A percentile compares a stretch with the other conserved stretches of the same genome.
Conservation (phyloP, 2,329 filamentous ascomycete species). For the Pseudogymnoascus sp. region DNA sequence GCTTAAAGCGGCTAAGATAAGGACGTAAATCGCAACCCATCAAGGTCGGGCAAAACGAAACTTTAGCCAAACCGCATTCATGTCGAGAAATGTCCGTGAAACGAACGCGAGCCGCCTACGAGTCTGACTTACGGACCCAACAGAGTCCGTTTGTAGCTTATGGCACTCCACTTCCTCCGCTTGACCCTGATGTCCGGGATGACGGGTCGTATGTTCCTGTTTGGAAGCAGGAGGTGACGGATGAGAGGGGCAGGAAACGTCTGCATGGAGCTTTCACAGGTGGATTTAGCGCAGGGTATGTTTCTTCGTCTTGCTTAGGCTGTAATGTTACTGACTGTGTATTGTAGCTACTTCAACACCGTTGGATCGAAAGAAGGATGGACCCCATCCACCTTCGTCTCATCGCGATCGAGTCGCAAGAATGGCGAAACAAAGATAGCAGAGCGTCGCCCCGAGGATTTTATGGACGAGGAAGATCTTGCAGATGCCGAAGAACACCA, state of each 20-base stretch:
- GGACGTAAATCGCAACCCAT: neutral
- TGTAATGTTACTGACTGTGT: constrained; percentile 19
- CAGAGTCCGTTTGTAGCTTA: constrained; percentile 70
- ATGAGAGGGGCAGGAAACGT: constrained; percentile 82
- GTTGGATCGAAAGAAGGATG: constrained; percentile 98
- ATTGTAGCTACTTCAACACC: constrained; percentile 82
- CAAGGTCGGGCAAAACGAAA: constrained; percentile 10
- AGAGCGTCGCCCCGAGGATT: constrained; percentile 71
- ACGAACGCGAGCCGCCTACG: constrained; percentile 69
- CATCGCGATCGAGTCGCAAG: constrained; percentile 71
- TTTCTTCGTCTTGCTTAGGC: constrained; percentile 24
- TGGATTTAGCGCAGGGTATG: constrained; percentile 90
- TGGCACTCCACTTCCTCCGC: constrained; percentile 75
- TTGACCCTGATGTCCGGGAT: constrained; percentile 69
- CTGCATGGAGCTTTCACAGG: constrained; percentile 95
- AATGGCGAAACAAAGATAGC: constrained; percentile 51
- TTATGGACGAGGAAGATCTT: constrained; percentile 96
- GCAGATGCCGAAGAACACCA: constrained; percentile 75
- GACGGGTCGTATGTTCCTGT: constrained; percentile 87
- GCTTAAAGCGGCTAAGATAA: constrained; percentile 11
- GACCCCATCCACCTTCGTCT: constrained; percentile 86
- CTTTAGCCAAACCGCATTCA: constrained; percentile 11
- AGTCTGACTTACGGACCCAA: constrained; percentile 60
- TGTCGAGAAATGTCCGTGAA: constrained; percentile 60
- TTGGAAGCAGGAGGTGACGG: constrained; percentile 98